These are phyloP conservation scores for Whalleya microplaca DNA, from an alignment of 2,329 filamentous ascomycete genomes.

Conservation along the genomic window DNA sequence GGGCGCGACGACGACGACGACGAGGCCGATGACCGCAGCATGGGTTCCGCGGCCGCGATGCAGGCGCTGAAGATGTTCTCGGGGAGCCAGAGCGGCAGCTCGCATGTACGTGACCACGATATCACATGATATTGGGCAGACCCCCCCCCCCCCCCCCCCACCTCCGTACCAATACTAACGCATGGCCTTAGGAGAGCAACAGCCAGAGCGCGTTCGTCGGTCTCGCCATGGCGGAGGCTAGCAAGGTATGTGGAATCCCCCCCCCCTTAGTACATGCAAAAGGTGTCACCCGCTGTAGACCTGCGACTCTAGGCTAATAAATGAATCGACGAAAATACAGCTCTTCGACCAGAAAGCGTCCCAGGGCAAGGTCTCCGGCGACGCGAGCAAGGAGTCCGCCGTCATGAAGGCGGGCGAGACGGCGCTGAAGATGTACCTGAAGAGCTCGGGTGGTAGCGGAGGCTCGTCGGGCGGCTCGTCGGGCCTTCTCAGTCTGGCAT, in stretches of 20 bases:
- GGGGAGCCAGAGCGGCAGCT: conserved; percentile 51
- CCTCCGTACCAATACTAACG: conserved; percentile 2
- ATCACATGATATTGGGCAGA: not conserved
- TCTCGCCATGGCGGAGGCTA: conserved; percentile 85
- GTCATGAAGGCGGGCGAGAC: conserved; percentile 81
- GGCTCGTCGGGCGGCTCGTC: conserved; percentile 30
- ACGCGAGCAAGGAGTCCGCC: conserved; percentile 78
- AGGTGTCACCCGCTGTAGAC: too few species aligned
- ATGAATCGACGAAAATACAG: conserved; percentile 34
- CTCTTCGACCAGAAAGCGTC: conserved; percentile 63
- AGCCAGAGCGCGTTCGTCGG: conserved; percentile 81
- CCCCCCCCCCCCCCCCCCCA: too few species aligned
- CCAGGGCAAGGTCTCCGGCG: conserved; percentile 56
- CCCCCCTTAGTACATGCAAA: too few species aligned
- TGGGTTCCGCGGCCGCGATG: conserved; percentile 77
- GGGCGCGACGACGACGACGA: conserved; percentile 52
- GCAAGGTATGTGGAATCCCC: conserved; percentile 62
- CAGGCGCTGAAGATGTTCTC: conserved; percentile 82
- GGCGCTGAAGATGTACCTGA: conserved; percentile 90
- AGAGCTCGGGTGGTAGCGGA: conserved; percentile 66
- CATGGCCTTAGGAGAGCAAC: conserved; percentile 42
- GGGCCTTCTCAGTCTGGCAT: conserved; percentile 34
- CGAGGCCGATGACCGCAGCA: conserved; percentile 53
- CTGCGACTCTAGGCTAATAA: too few species aligned
- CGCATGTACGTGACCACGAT: conserved; percentile 34